Evolutionary conservation across 495 filamentous ascomycete species (phyloP), one percentile per base, ranked within the genome.

Genomic region (Annulohypoxylon stygium): DNA sequence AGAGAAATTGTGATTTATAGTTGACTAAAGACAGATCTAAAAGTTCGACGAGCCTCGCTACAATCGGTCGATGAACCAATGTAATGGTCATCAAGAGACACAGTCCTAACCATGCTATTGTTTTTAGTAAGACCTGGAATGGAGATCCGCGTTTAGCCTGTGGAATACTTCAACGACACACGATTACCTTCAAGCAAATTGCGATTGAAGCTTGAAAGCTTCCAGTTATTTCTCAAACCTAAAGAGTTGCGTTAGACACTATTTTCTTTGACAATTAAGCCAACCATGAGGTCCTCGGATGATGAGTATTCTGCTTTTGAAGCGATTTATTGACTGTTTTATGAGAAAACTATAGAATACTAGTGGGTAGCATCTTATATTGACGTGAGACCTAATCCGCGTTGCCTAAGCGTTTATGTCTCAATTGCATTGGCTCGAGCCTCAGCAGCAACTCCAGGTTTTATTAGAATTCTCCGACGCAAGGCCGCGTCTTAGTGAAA

Each of bases 381-480:
- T 2, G 30, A 61, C 61, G 61, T 30, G 41, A 53, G 61, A 51
- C 61, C 36, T 64, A 61, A 53, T 61, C 55, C 61, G 61, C 55
- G 61, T 69, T 66, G 69, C 53, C 14, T 16, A 51, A 57, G 48
- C 26, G 45, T 16, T 60, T 14, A 74, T 79, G 77, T 79, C 77
- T 79, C 72, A 77, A 53, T 39, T 65, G 11, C 67, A 61, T 59
- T 37, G 48, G 39, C 65, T 65, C 54, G 30, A 65, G 63, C 61
- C 60, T 67, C 73, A 58, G 11, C 14, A 70, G 72, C 54, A 75
- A 63, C 53, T 67, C 25, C n/a, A 69, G 60, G 54, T 62, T 68
- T 74, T 63, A 69, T 77, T 60, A 74, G 47, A 75, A 79, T 79
- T 79, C 77, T 74, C 73, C 4, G 30, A n/a, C 47, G 26, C 6